A percentile compares a stretch with the other conserved stretches of the same genome.
These are phyloP conservation scores for Allium fistulosum DNA, from an alignment of 106 monocot species.

Conservation along the genomic window DNA sequence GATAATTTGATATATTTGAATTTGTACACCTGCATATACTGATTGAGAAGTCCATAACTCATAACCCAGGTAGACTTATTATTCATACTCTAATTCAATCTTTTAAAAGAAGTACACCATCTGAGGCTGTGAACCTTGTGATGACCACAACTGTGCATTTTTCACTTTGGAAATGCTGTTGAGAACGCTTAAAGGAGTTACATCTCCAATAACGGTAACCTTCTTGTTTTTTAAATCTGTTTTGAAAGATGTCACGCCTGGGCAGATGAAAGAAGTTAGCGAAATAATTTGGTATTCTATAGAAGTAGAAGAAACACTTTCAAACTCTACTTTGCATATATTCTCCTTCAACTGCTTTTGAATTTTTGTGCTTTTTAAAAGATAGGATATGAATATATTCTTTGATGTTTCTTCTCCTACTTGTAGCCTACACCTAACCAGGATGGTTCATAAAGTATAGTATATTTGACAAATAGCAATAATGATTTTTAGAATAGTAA, in stretches of 20 bases:
- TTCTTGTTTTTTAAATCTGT: conserved; percentile 45
- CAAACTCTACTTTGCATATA: conserved; percentile 6
- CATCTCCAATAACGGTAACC: conserved; percentile 64
- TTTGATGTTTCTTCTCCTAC: not conserved
- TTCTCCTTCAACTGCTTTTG: not conserved
- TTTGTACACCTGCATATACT: too few species aligned
- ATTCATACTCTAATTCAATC: too few species aligned
- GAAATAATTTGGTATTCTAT: not conserved
- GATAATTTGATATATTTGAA: too few species aligned
- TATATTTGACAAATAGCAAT: not conserved
- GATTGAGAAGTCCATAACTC: too few species aligned
- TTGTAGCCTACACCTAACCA: not conserved
- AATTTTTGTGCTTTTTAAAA: not conserved
- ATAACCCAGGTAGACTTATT: too few species aligned
- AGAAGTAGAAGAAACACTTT: not conserved
- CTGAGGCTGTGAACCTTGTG: not conserved
- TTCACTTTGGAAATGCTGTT: conserved; percentile 62
- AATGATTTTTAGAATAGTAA: not conserved
- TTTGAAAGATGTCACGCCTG: conserved; percentile 63
- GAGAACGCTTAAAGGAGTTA: conserved; percentile 41
- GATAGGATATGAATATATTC: not conserved
- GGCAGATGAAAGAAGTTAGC: not conserved
- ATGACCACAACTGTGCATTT: conserved; percentile 52
- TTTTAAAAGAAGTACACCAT: too few species aligned
- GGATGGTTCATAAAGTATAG: too few species aligned